These are phyloP conservation scores for Fusarium mundagurra DNA, from an alignment of 2,329 filamentous ascomycete genomes.

Conservation along the genomic window DNA sequence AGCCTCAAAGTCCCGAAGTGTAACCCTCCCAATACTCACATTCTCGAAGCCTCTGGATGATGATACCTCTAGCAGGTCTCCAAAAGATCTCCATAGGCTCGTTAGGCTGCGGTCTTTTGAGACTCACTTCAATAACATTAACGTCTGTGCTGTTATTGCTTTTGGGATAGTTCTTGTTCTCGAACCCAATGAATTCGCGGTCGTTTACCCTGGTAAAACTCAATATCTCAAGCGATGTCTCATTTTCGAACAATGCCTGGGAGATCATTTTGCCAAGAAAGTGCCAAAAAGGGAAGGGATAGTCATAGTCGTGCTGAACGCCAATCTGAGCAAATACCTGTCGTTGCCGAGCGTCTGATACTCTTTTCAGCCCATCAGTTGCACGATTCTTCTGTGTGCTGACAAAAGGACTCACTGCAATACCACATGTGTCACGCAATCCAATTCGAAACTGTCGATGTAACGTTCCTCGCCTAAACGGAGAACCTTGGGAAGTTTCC, in stretches of 20 bases:
- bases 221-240: neutral
- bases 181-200: neutral
- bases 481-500: neutral
- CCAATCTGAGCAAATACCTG: neutral
- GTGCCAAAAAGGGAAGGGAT: neutral
- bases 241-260: neutral
- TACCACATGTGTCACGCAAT: neutral
- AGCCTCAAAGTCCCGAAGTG: neutral
- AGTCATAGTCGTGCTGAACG: neutral
- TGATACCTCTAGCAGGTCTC: neutral
- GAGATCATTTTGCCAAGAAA: neutral
- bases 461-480: neutral
- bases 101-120: neutral
- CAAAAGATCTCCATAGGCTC: neutral
- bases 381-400: neutral
- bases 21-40: neutral
- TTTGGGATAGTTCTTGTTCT: neutral
- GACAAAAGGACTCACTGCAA: neutral
- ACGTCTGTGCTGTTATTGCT: no score
- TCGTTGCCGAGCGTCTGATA: neutral
- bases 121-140: neutral
- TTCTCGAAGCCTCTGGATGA: neutral
- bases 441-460: neutral
- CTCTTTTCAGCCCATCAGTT: neutral
- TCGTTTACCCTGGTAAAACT: neutral